Evolutionary conservation across 176 grass and related monocot genomes (phyloP).

Genomic region (Carex pumila): DNA sequence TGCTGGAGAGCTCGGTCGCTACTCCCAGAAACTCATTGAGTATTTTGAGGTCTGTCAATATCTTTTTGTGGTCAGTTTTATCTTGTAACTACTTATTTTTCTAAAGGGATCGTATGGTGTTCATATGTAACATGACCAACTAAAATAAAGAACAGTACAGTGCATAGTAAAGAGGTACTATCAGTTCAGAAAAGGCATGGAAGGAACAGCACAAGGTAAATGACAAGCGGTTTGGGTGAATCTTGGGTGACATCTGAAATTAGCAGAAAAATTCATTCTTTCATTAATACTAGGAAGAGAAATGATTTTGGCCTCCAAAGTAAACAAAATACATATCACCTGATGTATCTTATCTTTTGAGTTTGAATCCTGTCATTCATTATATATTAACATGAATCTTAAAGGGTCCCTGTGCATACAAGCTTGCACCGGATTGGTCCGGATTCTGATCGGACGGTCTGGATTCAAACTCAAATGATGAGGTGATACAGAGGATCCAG

Average conservation of each 20-base stretch:
- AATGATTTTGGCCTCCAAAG: background rate
- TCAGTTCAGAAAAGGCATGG: background rate
- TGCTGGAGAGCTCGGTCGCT: slow-evolving; percentile 63
- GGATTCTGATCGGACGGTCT: too few species aligned
- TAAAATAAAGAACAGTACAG: background rate
- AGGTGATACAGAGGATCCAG: too few species aligned
- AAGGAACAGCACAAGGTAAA: background rate
- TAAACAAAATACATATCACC: background rate
- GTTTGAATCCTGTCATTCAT: too few species aligned
- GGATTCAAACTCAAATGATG: too few species aligned
- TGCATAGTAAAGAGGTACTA: background rate
- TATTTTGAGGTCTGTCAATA: slow-evolving; percentile 59
- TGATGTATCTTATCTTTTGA: too few species aligned
- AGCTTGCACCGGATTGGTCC: too few species aligned
- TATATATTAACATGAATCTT: too few species aligned
- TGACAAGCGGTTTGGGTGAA: background rate
- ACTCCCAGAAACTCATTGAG: slow-evolving; percentile 72
- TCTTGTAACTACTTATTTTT: background rate
- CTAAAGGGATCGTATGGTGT: background rate
- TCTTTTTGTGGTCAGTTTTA: background rate
- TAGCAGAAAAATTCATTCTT: background rate
- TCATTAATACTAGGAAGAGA: background rate
- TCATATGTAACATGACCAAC: background rate
- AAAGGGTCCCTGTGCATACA: too few species aligned
- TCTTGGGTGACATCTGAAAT: background rate